Conservation (phyloP, 2,329 filamentous ascomycete species). For the Dothideomycetes sp. region DNA sequence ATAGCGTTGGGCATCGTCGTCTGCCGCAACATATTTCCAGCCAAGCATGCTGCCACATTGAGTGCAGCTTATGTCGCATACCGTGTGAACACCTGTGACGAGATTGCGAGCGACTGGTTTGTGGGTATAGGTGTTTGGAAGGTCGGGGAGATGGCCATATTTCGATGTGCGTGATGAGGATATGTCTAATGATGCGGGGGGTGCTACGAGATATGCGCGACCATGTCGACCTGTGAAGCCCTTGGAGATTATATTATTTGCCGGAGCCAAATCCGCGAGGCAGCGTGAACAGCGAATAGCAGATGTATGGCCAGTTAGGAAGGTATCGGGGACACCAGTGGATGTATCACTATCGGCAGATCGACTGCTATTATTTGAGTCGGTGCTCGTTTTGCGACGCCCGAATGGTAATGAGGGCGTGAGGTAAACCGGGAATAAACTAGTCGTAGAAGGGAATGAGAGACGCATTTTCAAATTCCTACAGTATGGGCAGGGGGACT, state of each 20-base stretch:
- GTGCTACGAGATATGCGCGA: conserved; percentile 51
- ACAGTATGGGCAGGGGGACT: background rate
- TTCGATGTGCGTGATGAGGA: conserved; percentile 5
- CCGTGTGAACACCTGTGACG: conserved; percentile 52
- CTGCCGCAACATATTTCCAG: conserved; percentile 55
- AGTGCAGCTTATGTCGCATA: conserved; percentile 47
- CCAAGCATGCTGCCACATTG: conserved; percentile 47
- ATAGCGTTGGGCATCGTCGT: conserved; percentile 50
- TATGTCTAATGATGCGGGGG: conserved; percentile 14
- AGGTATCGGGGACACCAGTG: conserved; percentile 19
- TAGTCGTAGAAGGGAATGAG: conserved; percentile 19
- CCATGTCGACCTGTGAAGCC: conserved; percentile 56
- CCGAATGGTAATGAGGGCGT: conserved; percentile 38
- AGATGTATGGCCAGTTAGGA: conserved; percentile 37
- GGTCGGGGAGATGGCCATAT: conserved; percentile 22
- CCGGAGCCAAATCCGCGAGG: conserved; percentile 46
- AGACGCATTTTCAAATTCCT: conserved; percentile 12
- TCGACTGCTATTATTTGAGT: conserved; percentile 22
- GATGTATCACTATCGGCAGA: conserved; percentile 13
- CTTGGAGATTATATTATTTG: conserved; percentile 51
- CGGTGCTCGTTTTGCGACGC: conserved; percentile 29
- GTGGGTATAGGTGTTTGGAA: conserved; percentile 49
- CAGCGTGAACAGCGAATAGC: conserved; percentile 50
- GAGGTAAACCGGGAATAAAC: conserved; percentile 41
- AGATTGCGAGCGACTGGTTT: conserved; percentile 46